Evolutionary conservation across 2,329 filamentous ascomycete species (phyloP).

Genomic region (Mycosphaerella sp.): DNA sequence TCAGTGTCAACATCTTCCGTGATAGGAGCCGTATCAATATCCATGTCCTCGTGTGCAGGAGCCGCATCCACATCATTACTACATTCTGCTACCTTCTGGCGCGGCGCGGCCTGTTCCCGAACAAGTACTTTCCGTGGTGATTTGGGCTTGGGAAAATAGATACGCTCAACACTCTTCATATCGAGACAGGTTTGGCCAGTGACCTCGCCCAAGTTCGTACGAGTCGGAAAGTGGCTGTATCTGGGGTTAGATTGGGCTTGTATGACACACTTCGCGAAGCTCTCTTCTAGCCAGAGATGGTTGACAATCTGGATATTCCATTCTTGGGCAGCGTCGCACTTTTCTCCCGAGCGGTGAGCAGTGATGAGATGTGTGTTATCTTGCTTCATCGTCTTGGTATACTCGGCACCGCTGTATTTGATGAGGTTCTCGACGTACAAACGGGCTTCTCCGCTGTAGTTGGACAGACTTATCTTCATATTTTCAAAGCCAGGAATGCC

Average conservation of each 20-base stretch:
- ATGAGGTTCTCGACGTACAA: conserved; percentile 92
- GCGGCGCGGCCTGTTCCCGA: conserved; percentile 19
- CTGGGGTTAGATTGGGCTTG: conserved; percentile 65
- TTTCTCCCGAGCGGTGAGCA: conserved; percentile 82
- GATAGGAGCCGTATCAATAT: conserved; percentile 16
- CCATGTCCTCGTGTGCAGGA: conserved; percentile 22
- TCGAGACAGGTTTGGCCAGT: conserved; percentile 85
- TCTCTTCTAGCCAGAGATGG: conserved; percentile 96
- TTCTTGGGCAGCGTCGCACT: conserved; percentile 84
- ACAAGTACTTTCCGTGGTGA: conserved; percentile 24
- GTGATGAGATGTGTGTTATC: conserved; percentile 96
- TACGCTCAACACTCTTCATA: conserved; percentile 62
- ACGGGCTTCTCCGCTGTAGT: conserved; percentile 90
- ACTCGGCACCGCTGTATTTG: conserved; percentile 73
- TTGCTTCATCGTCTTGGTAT: conserved; percentile 89
- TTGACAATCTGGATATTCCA: conserved; percentile 90
- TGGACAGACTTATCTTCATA: conserved; percentile 81
- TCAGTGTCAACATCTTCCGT: conserved; percentile 8
- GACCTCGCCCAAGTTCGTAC: conserved; percentile 88
- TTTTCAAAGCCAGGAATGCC: conserved; percentile 74
- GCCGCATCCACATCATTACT: conserved; percentile 14
- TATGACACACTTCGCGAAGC: conserved; percentile 80
- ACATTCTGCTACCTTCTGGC: conserved; percentile 21
- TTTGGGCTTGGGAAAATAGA: conserved; percentile 48
- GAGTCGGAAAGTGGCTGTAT: conserved; percentile 78